Evolutionary conservation across 106 monocot species (phyloP).

Genomic region (Acanthochlamys bracteata): DNA sequence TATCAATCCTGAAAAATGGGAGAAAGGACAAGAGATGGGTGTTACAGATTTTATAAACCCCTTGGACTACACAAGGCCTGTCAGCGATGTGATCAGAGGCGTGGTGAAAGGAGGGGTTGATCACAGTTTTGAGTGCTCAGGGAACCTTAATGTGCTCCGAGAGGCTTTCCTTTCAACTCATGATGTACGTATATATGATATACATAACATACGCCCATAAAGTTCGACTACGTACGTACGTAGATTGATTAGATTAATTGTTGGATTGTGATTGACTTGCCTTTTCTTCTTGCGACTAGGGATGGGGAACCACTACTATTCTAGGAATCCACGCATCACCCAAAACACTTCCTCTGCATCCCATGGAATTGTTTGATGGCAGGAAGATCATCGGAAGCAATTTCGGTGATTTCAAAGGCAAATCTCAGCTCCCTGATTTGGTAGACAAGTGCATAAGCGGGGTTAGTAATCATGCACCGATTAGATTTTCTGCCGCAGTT

Average conservation of each 20-base stretch:
- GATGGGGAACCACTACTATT: conserved; percentile 62
- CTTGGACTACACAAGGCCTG: conserved; percentile 23
- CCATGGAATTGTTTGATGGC: conserved; percentile 78
- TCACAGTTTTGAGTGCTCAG: conserved; percentile 79
- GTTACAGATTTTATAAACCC: conserved; percentile 61
- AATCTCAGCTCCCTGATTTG: conserved; percentile 54
- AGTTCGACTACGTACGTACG: background rate
- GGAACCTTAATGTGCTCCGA: conserved; percentile 49
- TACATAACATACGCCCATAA: too few species aligned
- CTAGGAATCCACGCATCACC: conserved; percentile 61
- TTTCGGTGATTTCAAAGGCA: conserved; percentile 78
- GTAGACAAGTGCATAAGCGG: conserved; percentile 44
- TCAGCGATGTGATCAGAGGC: conserved; percentile 48
- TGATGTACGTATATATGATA: conserved; percentile 23
- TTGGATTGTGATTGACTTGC: background rate
- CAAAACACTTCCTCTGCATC: conserved; percentile 53
- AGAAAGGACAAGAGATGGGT: conserved; percentile 55
- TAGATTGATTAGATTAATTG: background rate
- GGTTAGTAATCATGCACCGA: conserved; percentile 12
- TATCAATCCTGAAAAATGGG: conserved; percentile 46
- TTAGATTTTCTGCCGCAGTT: background rate
- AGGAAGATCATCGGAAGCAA: conserved; percentile 40
- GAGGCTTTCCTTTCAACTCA: conserved; percentile 72
- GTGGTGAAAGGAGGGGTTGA: conserved; percentile 77
- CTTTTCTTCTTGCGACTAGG: conserved; percentile 19